phyloP scores from a whole-genome alignment of 495 filamentous ascomycete species.

The Saxophila tyrrhenica region DNA sequence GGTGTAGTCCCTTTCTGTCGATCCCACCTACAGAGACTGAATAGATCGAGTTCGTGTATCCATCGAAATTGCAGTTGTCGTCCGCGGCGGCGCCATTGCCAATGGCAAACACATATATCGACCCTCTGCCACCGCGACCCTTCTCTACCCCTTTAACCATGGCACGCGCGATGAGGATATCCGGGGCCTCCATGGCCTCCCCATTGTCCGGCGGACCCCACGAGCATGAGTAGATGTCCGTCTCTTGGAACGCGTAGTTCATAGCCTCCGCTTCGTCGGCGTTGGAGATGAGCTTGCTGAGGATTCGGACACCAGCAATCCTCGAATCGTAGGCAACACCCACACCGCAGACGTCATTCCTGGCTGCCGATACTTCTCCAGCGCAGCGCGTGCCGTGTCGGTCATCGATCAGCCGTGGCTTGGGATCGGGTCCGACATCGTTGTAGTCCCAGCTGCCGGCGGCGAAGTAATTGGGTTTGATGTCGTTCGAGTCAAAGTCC shows the following conservation, averaged over 20 bases:
- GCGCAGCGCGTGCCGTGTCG: constrained; percentile 87
- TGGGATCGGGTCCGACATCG: constrained; percentile 64
- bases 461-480: constrained; percentile 85
- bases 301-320: constrained; percentile 79
- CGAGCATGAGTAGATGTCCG: constrained; percentile 96
- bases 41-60: constrained; percentile 98
- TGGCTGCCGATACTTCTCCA: constrained; percentile 82
- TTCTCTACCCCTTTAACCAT: constrained; percentile 89
- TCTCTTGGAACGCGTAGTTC: constrained; percentile 82
- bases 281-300: constrained; percentile 82
- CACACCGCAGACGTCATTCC: constrained; percentile 88
- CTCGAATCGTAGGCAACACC: constrained; percentile 89
- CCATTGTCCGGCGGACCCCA: constrained; percentile 97
- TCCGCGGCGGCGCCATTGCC: constrained; percentile 80
- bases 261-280: constrained; percentile 84
- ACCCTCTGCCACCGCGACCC: constrained; percentile 71
- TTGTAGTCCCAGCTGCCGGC: constrained; percentile 94
- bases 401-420: constrained; percentile 69
- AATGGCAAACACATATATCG: constrained; percentile 92
- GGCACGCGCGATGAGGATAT: constrained; percentile 73
- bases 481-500: constrained; percentile 92
- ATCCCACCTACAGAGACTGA: constrained; percentile 94
- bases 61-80: constrained; percentile 99
- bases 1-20: constrained; percentile 72
- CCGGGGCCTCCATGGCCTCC: constrained; percentile 83